Conservation (phyloP, 1,284 basidiomycete genomes). For the Coriolopsis trogii region DNA sequence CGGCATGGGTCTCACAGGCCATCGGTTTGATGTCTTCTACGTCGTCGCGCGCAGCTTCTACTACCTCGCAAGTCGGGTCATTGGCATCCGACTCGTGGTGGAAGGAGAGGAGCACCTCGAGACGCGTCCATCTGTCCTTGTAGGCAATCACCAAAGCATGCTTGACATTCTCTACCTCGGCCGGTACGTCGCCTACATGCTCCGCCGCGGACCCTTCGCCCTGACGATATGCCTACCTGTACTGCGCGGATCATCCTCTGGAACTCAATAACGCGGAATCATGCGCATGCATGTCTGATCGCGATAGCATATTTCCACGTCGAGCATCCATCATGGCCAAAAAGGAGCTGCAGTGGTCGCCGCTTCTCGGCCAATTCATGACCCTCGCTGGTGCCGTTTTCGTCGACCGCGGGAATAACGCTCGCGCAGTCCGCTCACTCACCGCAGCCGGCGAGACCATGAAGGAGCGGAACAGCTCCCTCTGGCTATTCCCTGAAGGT, state of each 20-base stretch:
- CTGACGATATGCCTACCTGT: constrained; percentile 5
- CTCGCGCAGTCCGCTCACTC: constrained; percentile 79
- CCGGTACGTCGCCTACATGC: constrained; percentile 49
- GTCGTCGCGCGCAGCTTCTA: constrained; percentile 90
- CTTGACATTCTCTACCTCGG: constrained; percentile 87
- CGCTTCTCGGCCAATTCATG: constrained; percentile 92
- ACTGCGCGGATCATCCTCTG: not conserved
- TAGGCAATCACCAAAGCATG: constrained; percentile 96
- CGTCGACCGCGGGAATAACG: constrained; percentile 85
- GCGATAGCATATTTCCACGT: constrained; percentile 78
- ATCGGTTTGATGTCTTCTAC: constrained; percentile 84
- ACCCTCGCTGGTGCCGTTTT: constrained; percentile 91
- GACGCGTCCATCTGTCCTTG: constrained; percentile 71
- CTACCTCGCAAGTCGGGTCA: constrained; percentile 60
- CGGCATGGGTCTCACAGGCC: constrained; percentile 71
- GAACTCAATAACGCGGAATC: not conserved
- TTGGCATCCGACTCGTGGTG: constrained; percentile 77
- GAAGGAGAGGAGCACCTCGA: constrained; percentile 87
- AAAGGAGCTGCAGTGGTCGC: constrained; percentile 86
- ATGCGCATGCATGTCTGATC: not conserved
- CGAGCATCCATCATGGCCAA: constrained; percentile 93
- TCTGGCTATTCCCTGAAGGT: constrained; percentile 95
- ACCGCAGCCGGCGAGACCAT: constrained; percentile 81
- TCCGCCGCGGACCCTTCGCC: constrained; percentile 2
- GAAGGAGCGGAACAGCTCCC: constrained; percentile 73